Evolutionary conservation across 345 rosid genomes (phyloP).

Genomic region (Gossypium mustelinum): DNA sequence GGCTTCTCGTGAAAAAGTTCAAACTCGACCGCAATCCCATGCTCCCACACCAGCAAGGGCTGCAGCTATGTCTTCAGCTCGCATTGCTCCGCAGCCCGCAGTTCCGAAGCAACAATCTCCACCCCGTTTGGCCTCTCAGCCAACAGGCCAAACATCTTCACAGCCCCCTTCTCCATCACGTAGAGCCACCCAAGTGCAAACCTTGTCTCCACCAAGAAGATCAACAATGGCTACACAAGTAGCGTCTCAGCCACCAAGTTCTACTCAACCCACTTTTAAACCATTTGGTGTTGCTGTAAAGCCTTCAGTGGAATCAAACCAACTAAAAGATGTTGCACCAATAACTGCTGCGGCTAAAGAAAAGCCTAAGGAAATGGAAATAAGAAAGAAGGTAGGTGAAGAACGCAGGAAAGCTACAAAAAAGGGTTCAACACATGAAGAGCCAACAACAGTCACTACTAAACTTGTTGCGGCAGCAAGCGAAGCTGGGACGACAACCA

Average conservation of each 20-base stretch:
- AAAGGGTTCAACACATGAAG: slow-evolving; percentile 17
- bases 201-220: not conserved
- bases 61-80: slow-evolving; percentile 14
- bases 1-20: not conserved
- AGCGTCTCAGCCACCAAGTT: not conserved
- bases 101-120: slow-evolving; percentile 26
- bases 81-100: slow-evolving; percentile 24
- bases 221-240: not conserved
- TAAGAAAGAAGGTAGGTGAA: slow-evolving; percentile 24
- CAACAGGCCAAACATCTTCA: slow-evolving; percentile 11
- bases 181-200: not conserved
- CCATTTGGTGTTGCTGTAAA: slow-evolving; percentile 15
- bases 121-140: not conserved
- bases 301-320: slow-evolving; percentile 15
- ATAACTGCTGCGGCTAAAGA: slow-evolving; percentile 15
- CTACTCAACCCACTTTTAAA: slow-evolving; percentile 2
- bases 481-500: slow-evolving; percentile 12
- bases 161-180: slow-evolving; percentile 30
- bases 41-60: not conserved
- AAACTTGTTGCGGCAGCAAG: slow-evolving; percentile 27
- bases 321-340: not conserved
- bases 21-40: not conserved
- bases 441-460: slow-evolving; percentile 22
- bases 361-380: slow-evolving; percentile 20
- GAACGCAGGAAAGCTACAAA: slow-evolving; percentile 11